These are phyloP conservation scores for Cutaneotrichosporon cutaneum DNA, from an alignment of 1,284 basidiomycete genomes.

Conservation along the genomic window DNA sequence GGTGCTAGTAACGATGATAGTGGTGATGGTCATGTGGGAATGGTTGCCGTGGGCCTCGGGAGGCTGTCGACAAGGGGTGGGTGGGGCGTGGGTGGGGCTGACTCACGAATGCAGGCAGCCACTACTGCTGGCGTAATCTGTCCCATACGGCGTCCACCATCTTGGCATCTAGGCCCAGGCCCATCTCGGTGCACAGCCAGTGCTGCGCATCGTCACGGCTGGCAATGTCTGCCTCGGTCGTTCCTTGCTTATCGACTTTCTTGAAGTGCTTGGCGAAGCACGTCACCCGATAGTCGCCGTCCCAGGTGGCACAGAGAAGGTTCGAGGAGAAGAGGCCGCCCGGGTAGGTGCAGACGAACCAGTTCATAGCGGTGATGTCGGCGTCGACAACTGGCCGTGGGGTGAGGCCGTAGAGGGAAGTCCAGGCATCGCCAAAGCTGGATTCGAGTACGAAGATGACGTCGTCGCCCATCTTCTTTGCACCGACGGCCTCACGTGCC, in stretches of 20 bases:
- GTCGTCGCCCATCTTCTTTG: slow-evolving; percentile 2
- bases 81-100: too few species aligned
- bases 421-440: slow-evolving; percentile 12
- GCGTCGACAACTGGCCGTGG: slow-evolving; percentile 7
- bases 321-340: slow-evolving; percentile 2
- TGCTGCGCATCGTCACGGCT: slow-evolving; percentile 5
- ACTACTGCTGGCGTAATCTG: slow-evolving; percentile 3
- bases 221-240: not conserved
- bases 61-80: too few species aligned
- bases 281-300: slow-evolving; percentile 14
- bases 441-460: slow-evolving; percentile 8
- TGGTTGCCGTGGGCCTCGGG: too few species aligned
- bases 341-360: slow-evolving; percentile 18
- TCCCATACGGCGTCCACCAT: slow-evolving; percentile 10
- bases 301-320: slow-evolving; percentile 12
- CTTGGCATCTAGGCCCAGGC: slow-evolving; percentile 5
- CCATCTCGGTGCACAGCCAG: slow-evolving; percentile 8
- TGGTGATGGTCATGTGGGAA: too few species aligned
- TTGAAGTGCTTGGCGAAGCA: slow-evolving; percentile 12
- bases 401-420: slow-evolving; percentile 15
- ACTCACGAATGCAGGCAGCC: too few species aligned
- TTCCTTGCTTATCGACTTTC: not conserved
- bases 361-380: slow-evolving; percentile 21
- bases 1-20: too few species aligned
- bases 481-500: not conserved